These are phyloP conservation scores for Colletotrichum cordylinicola DNA, from an alignment of 2,329 filamentous ascomycete genomes.

Conservation along the genomic window DNA sequence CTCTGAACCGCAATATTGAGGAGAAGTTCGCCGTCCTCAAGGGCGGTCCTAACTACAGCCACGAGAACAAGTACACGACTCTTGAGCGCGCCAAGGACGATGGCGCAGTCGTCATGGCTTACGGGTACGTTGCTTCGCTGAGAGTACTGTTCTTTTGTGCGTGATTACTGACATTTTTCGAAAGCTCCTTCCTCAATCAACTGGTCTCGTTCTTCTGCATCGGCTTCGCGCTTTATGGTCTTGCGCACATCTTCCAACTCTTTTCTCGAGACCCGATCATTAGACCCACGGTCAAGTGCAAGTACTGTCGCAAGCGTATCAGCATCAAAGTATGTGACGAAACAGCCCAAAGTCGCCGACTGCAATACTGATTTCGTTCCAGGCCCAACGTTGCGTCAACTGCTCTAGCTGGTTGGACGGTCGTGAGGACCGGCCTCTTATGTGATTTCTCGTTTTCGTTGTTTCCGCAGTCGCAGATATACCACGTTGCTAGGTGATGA, in stretches of 20 bases:
- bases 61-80: conserved; percentile 70
- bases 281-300: conserved; percentile 73
- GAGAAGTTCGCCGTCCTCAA: conserved; percentile 75
- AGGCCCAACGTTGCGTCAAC: conserved; percentile 52
- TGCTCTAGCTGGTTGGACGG: conserved; percentile 60
- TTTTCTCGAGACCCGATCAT: conserved; percentile 71
- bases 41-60: conserved; percentile 58
- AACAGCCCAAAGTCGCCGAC: not conserved
- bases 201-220: conserved; percentile 70
- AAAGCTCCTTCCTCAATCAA: conserved; percentile 66
- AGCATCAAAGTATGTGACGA: conserved; percentile 60
- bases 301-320: conserved; percentile 69
- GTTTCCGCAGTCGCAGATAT: not conserved
- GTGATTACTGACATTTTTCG: not conserved
- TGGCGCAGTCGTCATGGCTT: conserved; percentile 75
- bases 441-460: not conserved
- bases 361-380: not conserved
- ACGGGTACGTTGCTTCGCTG: conserved; percentile 55
- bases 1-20: conserved; percentile 73
- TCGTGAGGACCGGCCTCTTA: conserved; percentile 42
- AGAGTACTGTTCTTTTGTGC: not conserved
- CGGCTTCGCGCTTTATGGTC: conserved; percentile 67
- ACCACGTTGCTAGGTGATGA: not conserved
- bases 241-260: conserved; percentile 68
- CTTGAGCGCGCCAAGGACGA: conserved; percentile 72